Evolutionary conservation across 495 filamentous ascomycete species (phyloP).

Genomic region (Neurospora tetraspora): DNA sequence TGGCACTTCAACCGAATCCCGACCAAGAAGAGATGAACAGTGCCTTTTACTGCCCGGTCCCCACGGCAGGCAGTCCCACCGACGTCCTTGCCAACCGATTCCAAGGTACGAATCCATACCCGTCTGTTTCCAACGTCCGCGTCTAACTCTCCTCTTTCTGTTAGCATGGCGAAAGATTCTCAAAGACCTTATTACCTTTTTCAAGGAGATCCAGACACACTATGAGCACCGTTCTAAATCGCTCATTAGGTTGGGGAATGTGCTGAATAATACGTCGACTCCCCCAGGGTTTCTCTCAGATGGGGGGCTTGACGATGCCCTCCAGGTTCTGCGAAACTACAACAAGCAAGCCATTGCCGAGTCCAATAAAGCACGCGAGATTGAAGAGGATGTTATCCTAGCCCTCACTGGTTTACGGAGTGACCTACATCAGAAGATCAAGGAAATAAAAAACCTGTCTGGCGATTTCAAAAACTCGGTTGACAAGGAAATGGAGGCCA

Average conservation of each 20-base stretch:
- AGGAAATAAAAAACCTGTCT: conserved; percentile 87
- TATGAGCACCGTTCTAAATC: conserved; percentile 83
- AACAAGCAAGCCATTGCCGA: conserved; percentile 74
- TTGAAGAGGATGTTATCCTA: conserved; percentile 82
- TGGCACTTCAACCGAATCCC: conserved; percentile 51
- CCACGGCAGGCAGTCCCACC: conserved; percentile 77
- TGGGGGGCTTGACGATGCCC: conserved; percentile 78
- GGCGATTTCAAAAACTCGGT: conserved; percentile 91
- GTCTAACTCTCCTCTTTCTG: conserved; percentile 4
- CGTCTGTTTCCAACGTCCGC: not conserved
- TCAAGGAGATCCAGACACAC: conserved; percentile 81
- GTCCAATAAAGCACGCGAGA: conserved; percentile 80
- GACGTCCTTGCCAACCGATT: conserved; percentile 85
- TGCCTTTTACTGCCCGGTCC: conserved; percentile 79
- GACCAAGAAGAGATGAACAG: conserved; percentile 68
- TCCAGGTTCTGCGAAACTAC: conserved; percentile 67
- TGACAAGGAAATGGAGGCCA: conserved; percentile 67
- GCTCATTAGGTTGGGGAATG: conserved; percentile 70
- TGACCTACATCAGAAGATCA: conserved; percentile 90
- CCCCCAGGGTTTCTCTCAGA: conserved; percentile 63
- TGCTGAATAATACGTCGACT: conserved; percentile 67
- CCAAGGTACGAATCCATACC: conserved; percentile 54
- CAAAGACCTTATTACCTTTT: conserved; percentile 91
- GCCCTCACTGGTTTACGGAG: conserved; percentile 76
- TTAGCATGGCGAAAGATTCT: conserved; percentile 90